Percentiles rank a stretch among this genome's conserved stretches.
Evolutionary conservation across 1,284 basidiomycete species (phyloP).

Genomic region (Malassezia brasiliensis): DNA sequence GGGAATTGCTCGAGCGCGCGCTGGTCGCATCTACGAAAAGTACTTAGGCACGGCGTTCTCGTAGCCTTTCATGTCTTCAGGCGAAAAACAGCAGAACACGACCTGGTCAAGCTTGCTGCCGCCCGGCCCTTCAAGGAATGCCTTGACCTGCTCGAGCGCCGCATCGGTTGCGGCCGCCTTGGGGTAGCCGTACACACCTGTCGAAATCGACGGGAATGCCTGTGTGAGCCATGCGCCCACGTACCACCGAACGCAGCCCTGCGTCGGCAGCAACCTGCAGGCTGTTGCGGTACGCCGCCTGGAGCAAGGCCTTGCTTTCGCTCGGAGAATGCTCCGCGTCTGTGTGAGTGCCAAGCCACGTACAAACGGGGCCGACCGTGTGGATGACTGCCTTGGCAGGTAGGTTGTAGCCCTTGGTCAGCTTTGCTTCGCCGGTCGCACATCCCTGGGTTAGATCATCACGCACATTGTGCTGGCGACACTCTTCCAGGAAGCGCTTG

Average conservation of each 20-base stretch:
- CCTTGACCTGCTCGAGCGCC: conserved; percentile 27
- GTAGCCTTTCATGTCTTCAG: conserved; percentile 23
- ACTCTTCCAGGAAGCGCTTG: conserved; percentile 62
- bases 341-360: neutral
- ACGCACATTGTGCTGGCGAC: conserved; percentile 48
- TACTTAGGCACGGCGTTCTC: conserved; percentile 8
- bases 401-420: conserved; percentile 54
- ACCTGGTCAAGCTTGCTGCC: conserved; percentile 23
- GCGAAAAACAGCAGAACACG: conserved; percentile 35
- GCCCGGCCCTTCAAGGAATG: conserved; percentile 20
- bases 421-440: conserved; percentile 70
- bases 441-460: conserved; percentile 59
- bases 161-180: conserved; percentile 28
- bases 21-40: conserved; percentile 7
- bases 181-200: conserved; percentile 44
- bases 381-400: conserved; percentile 69
- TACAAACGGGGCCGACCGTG: conserved; percentile 57
- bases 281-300: conserved; percentile 28
- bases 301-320: conserved; percentile 49
- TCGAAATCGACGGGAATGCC: conserved; percentile 44
- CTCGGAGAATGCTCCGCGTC: neutral
- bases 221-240: conserved; percentile 5
- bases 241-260: conserved; percentile 20
- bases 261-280: conserved; percentile 22
- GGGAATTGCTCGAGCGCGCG: neutral